Percentiles rank a stretch among this genome's conserved stretches.
Conservation (phyloP, 2,329 filamentous ascomycete genomes). For the Chaetomiaceae sp. region DNA sequence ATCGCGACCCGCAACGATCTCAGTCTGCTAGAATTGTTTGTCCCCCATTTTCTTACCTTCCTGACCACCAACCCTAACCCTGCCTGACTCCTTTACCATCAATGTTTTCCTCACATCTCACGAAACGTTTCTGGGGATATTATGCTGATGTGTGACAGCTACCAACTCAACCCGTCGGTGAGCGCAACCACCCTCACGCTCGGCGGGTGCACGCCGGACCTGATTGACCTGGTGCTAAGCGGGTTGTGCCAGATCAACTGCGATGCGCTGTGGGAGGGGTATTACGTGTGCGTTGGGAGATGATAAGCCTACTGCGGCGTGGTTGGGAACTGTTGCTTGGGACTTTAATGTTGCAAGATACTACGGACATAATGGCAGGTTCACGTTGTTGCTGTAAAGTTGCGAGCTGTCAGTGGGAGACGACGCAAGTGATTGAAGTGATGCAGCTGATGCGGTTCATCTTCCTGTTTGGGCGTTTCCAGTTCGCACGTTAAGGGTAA, state of each 20-base stretch:
- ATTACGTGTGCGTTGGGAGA: constrained; percentile 24
- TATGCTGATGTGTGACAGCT: constrained; percentile 15
- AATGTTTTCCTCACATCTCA: too few relatives aligned
- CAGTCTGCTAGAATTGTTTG: constrained; percentile 22
- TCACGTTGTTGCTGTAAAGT: too few relatives aligned
- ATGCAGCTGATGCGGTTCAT: too few relatives aligned
- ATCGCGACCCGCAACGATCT: constrained; percentile 20
- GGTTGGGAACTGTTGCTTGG: neutral
- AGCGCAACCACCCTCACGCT: constrained; percentile 15
- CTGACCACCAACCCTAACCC: neutral
- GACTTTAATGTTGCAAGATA: too few relatives aligned
- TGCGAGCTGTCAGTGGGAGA: too few relatives aligned
- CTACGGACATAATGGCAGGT: too few relatives aligned
- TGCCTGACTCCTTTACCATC: neutral
- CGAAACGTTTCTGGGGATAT: neutral
- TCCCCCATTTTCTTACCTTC: neutral
- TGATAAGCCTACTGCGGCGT: neutral
- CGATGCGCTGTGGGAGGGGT: constrained; percentile 25
- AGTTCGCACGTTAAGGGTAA: too few relatives aligned
- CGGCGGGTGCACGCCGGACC: constrained; percentile 13
- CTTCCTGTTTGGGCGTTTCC: too few relatives aligned
- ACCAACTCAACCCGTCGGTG: constrained; percentile 25
- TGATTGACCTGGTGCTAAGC: constrained; percentile 17
- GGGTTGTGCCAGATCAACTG: constrained; percentile 26
- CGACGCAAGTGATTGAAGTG: too few relatives aligned